Base-by-base conservation (phyloP, 2,329 filamentous ascomycete species). In the Teratosphaeria epicoccoides region DNA sequence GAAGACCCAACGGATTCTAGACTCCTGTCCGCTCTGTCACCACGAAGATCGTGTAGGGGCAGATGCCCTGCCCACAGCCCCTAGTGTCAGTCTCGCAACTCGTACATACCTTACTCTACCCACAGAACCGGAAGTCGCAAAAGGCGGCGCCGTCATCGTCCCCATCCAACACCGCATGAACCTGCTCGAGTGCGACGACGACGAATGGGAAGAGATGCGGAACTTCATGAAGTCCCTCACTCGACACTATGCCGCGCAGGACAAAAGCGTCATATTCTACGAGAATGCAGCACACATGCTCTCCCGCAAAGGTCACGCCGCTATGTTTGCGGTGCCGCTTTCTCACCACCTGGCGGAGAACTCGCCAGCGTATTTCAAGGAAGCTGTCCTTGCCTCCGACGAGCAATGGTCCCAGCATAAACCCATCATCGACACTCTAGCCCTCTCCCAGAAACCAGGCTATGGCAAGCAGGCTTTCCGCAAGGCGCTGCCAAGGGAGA, bases 151-250 rank as follows among this genome's bases (percentile, higher is more conserved):
- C 6, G 84, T 93, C 52, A 93, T 98, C 55, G 88, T 90, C 2
- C 93, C 93, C 5, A 82, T 93, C 22, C 81, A 89, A 60, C 93
- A 98, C 67, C 84, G 84, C 49, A 82, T 77, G 23, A 98, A 97
- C 67, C 80, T 98, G 0, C 75, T 98, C n/a, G 91, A 96, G 69
- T 98, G 93, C 68, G 91, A 97, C 68, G 91, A 98, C 64, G 93
- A 98, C 65, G 93, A 98, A 68, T 98, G 94, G 94, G 93, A 98
- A 66, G 93, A 98, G 70, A 84, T 98, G 5, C 86, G 93, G 57
- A 98, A 98, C 68, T 98, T 98, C 66, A 97, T 97, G 91, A 98
- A 98, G 73, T 86, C 82, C 53, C 77, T 98, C 20, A 96, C 86
- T 4, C 83, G 91, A 44, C 85, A 96, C 81, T 98, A 97, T 70